Base-by-base conservation (phyloP, 2,329 filamentous ascomycete species). In the Calonectria honghensis region DNA sequence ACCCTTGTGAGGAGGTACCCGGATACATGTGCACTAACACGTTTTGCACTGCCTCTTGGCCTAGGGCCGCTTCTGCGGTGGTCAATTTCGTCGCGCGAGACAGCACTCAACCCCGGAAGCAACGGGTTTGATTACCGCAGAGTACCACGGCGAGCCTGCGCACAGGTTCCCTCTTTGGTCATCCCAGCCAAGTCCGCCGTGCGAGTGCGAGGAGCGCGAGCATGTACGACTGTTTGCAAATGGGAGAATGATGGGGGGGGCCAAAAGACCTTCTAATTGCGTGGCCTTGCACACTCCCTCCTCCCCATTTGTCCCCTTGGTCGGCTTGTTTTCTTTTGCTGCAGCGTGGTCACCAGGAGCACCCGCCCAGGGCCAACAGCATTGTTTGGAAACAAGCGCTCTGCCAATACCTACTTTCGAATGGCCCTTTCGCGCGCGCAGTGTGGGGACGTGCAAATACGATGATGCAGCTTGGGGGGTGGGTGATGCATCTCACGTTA, bases 91-190 rank as follows among this genome's bases (percentile, higher is more conserved):
- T 29, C 24, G 29, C 35, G 57, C 57, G 57, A 61, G 57, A 61
- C 57, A 61, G 57, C 35, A 61, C 37, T 61, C 18, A 61, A 61
- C 37, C 41, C 52, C 76, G 76, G 76, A 75, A 48, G 59, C 70
- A 57, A 74, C 48, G 54, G 71, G 64, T 65, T 39, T 68, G 65
- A 72, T 70, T 81, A 79, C 51, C 61, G 54, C 10, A 35, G 75
- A 68, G 78, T 81, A 78, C 67, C 77, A 68, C 74, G 52, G 73
- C 73, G 70, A n/a, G 51, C 74, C 64, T 68, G 76, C 74, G 74
- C 77, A 74, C 74, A 73, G 70, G 52, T 76, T 48, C 64, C 74
- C 66, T 27, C 63, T 72, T 64, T 57, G 69, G 74, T 77, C 75
- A 63, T 65, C 57, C 35, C 69, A 68, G 39, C 39, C 20, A 48